phyloP scores from a whole-genome alignment of 2,329 filamentous ascomycete species.

The Exophiala lecanii-corni region DNA sequence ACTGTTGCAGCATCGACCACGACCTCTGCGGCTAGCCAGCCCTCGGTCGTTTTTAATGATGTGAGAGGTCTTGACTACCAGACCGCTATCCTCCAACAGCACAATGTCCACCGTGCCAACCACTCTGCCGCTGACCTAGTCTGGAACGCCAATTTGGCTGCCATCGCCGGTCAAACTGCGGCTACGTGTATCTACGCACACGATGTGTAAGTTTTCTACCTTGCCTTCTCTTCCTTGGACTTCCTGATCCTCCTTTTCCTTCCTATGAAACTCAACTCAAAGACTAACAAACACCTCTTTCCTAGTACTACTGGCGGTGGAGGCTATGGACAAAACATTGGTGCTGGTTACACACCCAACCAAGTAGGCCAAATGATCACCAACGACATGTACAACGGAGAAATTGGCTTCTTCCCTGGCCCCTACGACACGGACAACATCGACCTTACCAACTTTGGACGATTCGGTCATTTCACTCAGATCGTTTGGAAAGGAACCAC shows the following conservation, averaged over 20 bases:
- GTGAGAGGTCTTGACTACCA: conserved; percentile 24
- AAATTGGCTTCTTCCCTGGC: conserved; percentile 54
- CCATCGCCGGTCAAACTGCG: conserved; percentile 61
- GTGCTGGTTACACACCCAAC: conserved; percentile 54
- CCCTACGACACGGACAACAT: conserved; percentile 57
- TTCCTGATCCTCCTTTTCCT: conserved; percentile 23
- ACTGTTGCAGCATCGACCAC: conserved; percentile 7
- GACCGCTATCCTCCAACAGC: conserved; percentile 54
- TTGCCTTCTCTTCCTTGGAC: conserved; percentile 20
- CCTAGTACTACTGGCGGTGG: conserved; percentile 41
- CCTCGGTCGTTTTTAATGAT: conserved; percentile 43
- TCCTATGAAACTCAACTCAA: conserved; percentile 15
- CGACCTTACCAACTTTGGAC: conserved; percentile 56
- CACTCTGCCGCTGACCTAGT: conserved; percentile 63
- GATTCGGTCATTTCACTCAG: conserved; percentile 72
- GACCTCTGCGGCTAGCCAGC: conserved; percentile 42
- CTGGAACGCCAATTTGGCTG: conserved; percentile 62
- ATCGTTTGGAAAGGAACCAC: conserved; percentile 63
- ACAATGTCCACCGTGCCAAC: conserved; percentile 82
- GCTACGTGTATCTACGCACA: conserved; percentile 67
- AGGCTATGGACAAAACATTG: conserved; percentile 88
- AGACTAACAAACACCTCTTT: conserved; percentile 37
- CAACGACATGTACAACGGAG: conserved; percentile 83
- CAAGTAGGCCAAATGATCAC: conserved; percentile 65
- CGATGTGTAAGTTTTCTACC: conserved; percentile 58